Conservation (phyloP, 805 yeast species). For the Candida krabiensis region DNA sequence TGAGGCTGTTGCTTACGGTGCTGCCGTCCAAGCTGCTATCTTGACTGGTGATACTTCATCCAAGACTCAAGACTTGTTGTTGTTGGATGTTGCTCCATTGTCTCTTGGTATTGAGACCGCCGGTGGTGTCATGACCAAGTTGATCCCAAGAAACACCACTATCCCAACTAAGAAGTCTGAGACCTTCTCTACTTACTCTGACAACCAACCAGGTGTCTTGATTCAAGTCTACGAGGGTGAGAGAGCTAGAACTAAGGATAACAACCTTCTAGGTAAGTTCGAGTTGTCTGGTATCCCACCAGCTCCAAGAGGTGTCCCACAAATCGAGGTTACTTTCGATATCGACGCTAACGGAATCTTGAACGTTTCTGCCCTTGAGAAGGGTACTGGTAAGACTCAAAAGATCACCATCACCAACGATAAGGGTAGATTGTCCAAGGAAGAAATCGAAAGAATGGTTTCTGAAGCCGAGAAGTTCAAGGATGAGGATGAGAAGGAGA, state of each 20-base stretch:
- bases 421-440: conserved; percentile 56
- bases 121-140: conserved; percentile 80
- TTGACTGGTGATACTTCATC: conserved; percentile 94
- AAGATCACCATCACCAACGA: conserved; percentile 49
- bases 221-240: conserved; percentile 82
- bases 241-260: conserved; percentile 73
- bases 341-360: conserved; percentile 80
- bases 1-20: conserved; percentile 99
- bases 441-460: conserved; percentile 66
- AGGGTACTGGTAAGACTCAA: conserved; percentile 52
- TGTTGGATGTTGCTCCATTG: conserved; percentile 94
- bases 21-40: conserved; percentile 97
- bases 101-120: conserved; percentile 83
- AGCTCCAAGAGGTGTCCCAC: conserved; percentile 79
- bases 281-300: conserved; percentile 71
- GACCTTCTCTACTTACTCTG: conserved; percentile 77
- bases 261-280: conserved; percentile 74
- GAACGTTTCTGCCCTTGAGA: conserved; percentile 58
- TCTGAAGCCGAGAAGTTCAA: conserved; percentile 63
- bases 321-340: conserved; percentile 72
- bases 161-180: conserved; percentile 77
- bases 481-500: conserved; percentile 63
- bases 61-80: conserved; percentile 91
- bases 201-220: conserved; percentile 82
- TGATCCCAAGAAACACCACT: conserved; percentile 74